Evolutionary conservation across 352 stramenopile genomes (phyloP).

Genomic region (Phytophthora capsici): DNA sequence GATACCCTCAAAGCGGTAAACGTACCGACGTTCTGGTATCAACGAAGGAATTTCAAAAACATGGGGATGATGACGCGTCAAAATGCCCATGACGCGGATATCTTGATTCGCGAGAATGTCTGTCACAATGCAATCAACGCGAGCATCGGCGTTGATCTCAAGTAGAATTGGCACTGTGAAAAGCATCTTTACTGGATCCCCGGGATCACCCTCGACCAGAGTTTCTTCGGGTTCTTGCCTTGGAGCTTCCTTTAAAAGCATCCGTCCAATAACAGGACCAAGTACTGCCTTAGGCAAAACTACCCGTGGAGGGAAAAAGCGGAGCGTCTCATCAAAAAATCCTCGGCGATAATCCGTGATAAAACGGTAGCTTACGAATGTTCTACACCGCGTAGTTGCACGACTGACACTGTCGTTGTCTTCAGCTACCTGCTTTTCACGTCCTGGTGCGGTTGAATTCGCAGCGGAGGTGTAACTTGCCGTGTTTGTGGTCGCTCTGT

Average conservation of each 20-base stretch:
- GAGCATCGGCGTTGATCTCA: conserved; percentile 61
- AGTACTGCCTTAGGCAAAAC: conserved; percentile 47
- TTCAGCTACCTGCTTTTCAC: neutral
- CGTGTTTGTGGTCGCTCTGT: conserved; percentile 42
- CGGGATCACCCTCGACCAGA: conserved; percentile 13
- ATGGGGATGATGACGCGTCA: conserved; percentile 41
- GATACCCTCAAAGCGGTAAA: conserved; percentile 79
- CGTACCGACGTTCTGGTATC: conserved; percentile 60
- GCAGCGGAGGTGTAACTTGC: conserved; percentile 2
- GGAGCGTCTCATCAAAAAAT: conserved; percentile 56
- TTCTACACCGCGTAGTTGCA: conserved; percentile 21
- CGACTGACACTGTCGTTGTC: neutral
- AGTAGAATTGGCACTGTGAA: conserved; percentile 64
- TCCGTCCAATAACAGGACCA: conserved; percentile 64
- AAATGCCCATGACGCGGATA: conserved; percentile 37
- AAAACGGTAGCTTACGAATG: conserved; percentile 63
- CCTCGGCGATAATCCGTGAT: conserved; percentile 63
- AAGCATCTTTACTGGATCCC: conserved; percentile 15
- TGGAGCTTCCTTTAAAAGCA: conserved; percentile 29
- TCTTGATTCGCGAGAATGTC: conserved; percentile 70
- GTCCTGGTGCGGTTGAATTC: neutral
- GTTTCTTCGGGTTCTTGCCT: neutral
- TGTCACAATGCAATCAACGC: conserved; percentile 63
- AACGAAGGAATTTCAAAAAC: conserved; percentile 61
- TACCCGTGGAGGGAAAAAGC: conserved; percentile 55